These are phyloP conservation scores for Malus sylvestris DNA, from an alignment of 306 rosid species.

Conservation along the genomic window DNA sequence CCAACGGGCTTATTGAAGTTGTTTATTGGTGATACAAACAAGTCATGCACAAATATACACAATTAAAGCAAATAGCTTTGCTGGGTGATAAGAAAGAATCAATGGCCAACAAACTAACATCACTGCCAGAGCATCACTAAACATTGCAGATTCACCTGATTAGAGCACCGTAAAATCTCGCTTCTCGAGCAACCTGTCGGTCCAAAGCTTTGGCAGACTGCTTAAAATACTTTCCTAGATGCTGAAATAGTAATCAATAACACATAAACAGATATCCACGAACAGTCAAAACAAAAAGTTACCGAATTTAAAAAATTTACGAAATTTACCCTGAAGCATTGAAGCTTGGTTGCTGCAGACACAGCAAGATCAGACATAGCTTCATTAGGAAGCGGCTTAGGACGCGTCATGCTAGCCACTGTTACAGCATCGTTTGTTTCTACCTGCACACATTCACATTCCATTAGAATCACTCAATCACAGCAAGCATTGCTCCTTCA, in stretches of 20 bases:
- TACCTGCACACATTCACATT: constrained; percentile 43
- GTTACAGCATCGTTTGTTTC: constrained; percentile 89
- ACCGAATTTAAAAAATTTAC: not conserved
- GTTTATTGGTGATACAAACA: not conserved
- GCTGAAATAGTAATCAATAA: constrained; percentile 36
- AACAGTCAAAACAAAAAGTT: not conserved
- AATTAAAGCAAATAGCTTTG: not conserved
- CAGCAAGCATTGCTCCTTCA: not conserved
- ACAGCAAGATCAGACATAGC: constrained; percentile 78
- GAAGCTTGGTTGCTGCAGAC: constrained; percentile 84
- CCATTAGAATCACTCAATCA: not conserved
- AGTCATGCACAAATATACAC: not conserved
- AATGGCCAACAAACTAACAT: not conserved
- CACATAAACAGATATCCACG: constrained; percentile 3
- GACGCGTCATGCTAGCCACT: constrained; percentile 80
- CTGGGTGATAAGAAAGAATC: not conserved
- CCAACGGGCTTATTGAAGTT: not conserved
- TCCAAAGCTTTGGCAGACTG: constrained; percentile 92
- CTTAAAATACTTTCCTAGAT: constrained; percentile 85
- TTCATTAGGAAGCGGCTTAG: constrained; percentile 73
- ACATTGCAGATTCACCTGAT: constrained; percentile 49
- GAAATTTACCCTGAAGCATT: constrained; percentile 62
- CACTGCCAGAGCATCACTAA: not conserved
- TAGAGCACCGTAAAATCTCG: constrained; percentile 91
- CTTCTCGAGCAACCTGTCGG: constrained; percentile 85